Evolutionary conservation across 1,284 basidiomycete genomes (phyloP).

Genomic region (Anthracocystis walkeri): DNA sequence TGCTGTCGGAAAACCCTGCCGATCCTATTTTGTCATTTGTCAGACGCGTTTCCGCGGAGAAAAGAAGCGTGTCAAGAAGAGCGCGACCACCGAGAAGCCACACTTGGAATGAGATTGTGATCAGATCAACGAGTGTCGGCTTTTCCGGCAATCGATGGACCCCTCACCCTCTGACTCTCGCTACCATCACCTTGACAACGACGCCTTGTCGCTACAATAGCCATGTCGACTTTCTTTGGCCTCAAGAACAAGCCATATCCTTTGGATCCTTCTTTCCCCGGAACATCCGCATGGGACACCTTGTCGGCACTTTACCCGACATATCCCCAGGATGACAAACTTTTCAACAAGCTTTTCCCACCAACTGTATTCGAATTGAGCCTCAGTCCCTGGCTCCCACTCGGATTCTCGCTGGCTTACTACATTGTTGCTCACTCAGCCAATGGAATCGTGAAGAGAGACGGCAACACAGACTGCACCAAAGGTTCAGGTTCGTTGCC

Average conservation of each 20-base stretch:
- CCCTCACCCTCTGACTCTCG: neutral
- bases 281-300: constrained; percentile 12
- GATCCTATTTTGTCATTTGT: constrained; percentile 7
- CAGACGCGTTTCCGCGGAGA: constrained; percentile 18
- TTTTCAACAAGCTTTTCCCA: constrained; percentile 20
- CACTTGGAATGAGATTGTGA: constrained; percentile 4
- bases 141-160: neutral
- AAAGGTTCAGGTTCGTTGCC: constrained; percentile 29
- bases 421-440: constrained; percentile 56
- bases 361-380: constrained; percentile 23
- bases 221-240: constrained; percentile 44
- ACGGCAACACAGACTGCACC: constrained; percentile 47
- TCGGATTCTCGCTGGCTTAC: constrained; percentile 57
- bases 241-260: constrained; percentile 47
- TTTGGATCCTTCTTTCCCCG: constrained; percentile 24
- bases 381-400: constrained; percentile 39
- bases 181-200: constrained; percentile 4
- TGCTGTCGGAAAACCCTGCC: constrained; percentile 1
- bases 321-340: constrained; percentile 34
- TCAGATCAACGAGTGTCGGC: neutral
- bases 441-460: constrained; percentile 33
- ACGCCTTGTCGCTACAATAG: neutral
- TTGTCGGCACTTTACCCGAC: constrained; percentile 40
- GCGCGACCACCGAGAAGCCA: constrained; percentile 5
- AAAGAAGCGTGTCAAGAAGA: neutral